Evolutionary conservation across 768 basidiomycete genomes (phyloP), one percentile per base, ranked within the genome.

Genomic region (Lactarius sp.): DNA sequence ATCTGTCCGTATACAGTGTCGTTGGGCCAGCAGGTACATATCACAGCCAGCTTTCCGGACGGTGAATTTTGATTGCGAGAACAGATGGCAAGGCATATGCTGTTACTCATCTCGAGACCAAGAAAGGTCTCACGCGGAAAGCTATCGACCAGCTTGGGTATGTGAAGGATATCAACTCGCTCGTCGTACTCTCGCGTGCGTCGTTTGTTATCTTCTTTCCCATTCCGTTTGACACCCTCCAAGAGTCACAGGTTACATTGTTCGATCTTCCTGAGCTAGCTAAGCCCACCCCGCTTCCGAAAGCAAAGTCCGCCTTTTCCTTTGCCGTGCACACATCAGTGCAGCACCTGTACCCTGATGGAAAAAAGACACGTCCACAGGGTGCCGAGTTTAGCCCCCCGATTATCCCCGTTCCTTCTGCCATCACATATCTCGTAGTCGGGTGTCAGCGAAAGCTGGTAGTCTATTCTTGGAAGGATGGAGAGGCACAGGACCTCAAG

Each of bases 81-180:
- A 39, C 36, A 68, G 77, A 75, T 49, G 76, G 72, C 20, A 71
- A 67, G 37, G 74, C 77, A 34, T 71, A 71, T 20, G 56, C 55
- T 31, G 71, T 80, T 0, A 76, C 78, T 44, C 73, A 84, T 1
- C 75, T 86, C 4, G 89, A 92, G 69, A 80, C 80, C 36, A 91
- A 81, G 83, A 87, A 86, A 69, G 77, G 74, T 13, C 71, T 93
- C 39, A 79, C 84, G 33, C 77, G 83, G 68, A 84, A 81, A 70
- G 79, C 90, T 14, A 89, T 99, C 49, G 96, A 98, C 60, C 93
- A 95, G 71, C 77, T 99, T 3, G 92, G 87, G 0, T 88, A 86
- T 58, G 81, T 98, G 66, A 86, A 86, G 66, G 90, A 93, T 68
- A 82, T 91, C n/a, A 88, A 92, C 69, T 89, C 91, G 4, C 77